These are phyloP conservation scores for Eimeria tenella DNA, from an alignment of 169 alveolate species.

Conservation along the genomic window DNA sequence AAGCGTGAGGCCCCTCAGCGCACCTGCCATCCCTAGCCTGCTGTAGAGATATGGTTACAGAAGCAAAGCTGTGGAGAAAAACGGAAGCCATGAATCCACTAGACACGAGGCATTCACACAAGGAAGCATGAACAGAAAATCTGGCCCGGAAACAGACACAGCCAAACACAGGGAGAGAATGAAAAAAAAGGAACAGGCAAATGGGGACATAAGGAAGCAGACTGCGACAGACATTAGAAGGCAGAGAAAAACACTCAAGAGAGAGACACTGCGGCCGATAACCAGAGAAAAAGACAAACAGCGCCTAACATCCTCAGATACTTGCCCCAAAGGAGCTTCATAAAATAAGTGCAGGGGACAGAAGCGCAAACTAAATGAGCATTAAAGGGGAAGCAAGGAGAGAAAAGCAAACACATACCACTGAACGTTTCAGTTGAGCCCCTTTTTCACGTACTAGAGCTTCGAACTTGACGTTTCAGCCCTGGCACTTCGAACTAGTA, in stretches of 20 bases:
- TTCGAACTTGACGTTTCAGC: too few species aligned
- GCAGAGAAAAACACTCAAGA: not conserved
- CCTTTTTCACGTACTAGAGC: too few species aligned
- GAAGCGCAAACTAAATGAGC: too few species aligned
- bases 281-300: not conserved
- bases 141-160: not conserved
- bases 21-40: not conserved
- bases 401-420: not conserved
- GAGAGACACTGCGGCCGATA: not conserved
- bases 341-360: not conserved
- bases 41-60: not conserved
- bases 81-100: not conserved
- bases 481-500: too few species aligned
- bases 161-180: not conserved
- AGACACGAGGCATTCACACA: too few species aligned
- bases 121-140: not conserved
- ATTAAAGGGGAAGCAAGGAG: too few species aligned
- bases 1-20: conserved; percentile 26
- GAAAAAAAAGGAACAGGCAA: not conserved
- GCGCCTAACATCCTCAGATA: not conserved
- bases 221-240: not conserved
- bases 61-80: not conserved
- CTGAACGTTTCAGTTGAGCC: too few species aligned
- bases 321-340: not conserved
- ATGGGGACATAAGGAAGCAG: not conserved